Percentiles rank a stretch among this genome's conserved stretches.
phyloP scores from a whole-genome alignment of 2,329 filamentous ascomycete species.

The Aureobasidium sp. region DNA sequence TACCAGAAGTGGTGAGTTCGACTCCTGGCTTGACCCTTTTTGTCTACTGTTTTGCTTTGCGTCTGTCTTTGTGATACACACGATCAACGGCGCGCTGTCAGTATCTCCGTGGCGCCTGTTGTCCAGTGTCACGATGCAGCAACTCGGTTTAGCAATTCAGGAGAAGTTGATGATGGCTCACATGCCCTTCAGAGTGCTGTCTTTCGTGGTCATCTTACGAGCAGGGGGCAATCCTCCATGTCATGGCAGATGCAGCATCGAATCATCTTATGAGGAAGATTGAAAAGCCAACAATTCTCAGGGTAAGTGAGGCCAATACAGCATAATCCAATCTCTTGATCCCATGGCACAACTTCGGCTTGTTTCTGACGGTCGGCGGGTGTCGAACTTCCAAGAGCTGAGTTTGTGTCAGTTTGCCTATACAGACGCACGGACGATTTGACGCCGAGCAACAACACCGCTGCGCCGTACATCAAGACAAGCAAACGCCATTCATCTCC shows the following conservation, averaged over 20 bases:
- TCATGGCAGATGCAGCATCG: neutral
- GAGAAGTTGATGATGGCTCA: neutral
- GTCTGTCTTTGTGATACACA: neutral
- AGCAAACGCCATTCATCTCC: neutral
- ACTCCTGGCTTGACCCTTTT: neutral
- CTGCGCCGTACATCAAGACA: neutral
- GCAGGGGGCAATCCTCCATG: neutral
- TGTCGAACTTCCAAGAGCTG: too few species aligned
- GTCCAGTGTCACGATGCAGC: neutral
- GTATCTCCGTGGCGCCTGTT: neutral
- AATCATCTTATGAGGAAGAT: neutral
- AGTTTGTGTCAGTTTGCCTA: constrained; percentile 1
- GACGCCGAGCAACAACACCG: neutral
- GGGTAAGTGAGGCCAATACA: too few species aligned
- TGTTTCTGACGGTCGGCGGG: neutral
- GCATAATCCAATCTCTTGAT: too few species aligned
- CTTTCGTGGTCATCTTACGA: neutral
- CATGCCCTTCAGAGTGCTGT: neutral
- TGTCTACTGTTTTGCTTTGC: neutral
- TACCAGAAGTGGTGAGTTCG: neutral
- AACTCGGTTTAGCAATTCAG: neutral
- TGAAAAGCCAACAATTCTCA: neutral
- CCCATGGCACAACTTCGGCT: neutral
- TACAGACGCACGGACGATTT: neutral
- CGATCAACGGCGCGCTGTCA: neutral